Evolutionary conservation across 116 monocot species (phyloP).

Genomic region (Iris pallida): DNA sequence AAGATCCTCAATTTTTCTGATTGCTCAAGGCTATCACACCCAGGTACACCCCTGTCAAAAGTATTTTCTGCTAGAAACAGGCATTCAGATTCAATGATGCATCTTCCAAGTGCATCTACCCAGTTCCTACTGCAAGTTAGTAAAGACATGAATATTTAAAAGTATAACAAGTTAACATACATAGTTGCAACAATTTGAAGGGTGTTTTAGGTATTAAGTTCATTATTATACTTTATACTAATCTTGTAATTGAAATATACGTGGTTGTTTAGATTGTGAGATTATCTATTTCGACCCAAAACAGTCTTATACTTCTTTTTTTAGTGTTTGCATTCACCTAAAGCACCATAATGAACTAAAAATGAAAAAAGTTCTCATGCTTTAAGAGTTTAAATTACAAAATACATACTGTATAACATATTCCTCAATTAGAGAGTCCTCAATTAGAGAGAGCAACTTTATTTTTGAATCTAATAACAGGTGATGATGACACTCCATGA

Average conservation of each 20-base stretch:
- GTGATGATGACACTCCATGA: conserved; percentile 20
- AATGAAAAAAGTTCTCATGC: no score
- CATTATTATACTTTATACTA: no score
- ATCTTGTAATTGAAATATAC: no score
- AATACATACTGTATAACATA: conserved; percentile 39
- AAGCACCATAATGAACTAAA: no score
- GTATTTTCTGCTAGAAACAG: conserved; percentile 30
- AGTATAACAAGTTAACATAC: not conserved
- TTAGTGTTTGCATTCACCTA: no score
- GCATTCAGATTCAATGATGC: conserved; percentile 34
- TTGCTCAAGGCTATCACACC: conserved; percentile 47
- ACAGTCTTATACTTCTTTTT: not conserved
- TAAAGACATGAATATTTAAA: not conserved
- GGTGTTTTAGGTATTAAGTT: no score
- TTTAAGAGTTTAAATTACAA: not conserved
- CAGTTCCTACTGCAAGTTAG: conserved; percentile 39
- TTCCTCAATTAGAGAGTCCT: conserved; percentile 38
- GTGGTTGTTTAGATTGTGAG: no score
- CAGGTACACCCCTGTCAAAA: conserved; percentile 14
- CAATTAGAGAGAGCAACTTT: conserved; percentile 59
- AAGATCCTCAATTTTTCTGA: conserved; percentile 54
- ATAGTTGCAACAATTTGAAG: no score
- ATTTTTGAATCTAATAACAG: conserved; percentile 44
- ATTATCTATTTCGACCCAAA: no score
- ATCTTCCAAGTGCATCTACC: conserved; percentile 47